Percentiles rank a stretch among this genome's conserved stretches.
These are phyloP conservation scores for Cladophialophora immunda DNA, from an alignment of 2,329 filamentous ascomycete species.

Conservation along the genomic window DNA sequence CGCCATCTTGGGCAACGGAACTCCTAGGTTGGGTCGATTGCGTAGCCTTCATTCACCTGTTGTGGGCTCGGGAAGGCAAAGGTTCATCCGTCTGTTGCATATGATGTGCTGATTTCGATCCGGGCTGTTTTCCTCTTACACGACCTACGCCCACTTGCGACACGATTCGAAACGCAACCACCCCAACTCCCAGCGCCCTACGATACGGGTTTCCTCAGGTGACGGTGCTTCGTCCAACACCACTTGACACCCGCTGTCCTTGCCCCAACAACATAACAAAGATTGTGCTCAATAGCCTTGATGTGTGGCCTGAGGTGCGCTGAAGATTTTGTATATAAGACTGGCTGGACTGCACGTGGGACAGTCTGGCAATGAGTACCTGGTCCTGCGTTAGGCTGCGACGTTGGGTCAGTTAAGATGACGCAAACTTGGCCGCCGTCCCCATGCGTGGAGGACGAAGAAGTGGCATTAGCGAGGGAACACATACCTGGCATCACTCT, in stretches of 20 bases:
- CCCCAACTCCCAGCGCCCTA: conserved; percentile 26
- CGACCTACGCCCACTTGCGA: conserved; percentile 29
- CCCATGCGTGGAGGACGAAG: conserved; percentile 56
- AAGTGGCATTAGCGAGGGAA: conserved; percentile 53
- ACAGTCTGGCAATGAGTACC: conserved; percentile 28
- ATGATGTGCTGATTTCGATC: conserved; percentile 38
- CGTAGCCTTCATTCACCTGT: conserved; percentile 18
- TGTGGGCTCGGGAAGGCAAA: background rate
- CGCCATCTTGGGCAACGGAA: background rate
- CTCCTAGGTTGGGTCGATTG: conserved; percentile 14
- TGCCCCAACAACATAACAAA: conserved; percentile 2
- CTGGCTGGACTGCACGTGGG: background rate
- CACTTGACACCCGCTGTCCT: background rate
- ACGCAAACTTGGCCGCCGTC: conserved; percentile 49
- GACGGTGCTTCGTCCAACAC: conserved; percentile 25
- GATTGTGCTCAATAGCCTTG: conserved; percentile 1
- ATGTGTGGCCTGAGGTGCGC: background rate
- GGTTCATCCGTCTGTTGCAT: conserved; percentile 23
- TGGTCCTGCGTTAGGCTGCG: conserved; percentile 18
- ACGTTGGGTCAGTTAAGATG: conserved; percentile 33
- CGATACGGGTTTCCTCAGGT: conserved; percentile 23
- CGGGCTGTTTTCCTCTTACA: conserved; percentile 27
- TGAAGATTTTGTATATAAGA: conserved; percentile 8
- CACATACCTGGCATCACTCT: conserved; percentile 44
- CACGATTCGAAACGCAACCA: conserved; percentile 31